These are phyloP conservation scores for Fusarium buxicola DNA, from an alignment of 2,329 filamentous ascomycete species.

Conservation along the genomic window DNA sequence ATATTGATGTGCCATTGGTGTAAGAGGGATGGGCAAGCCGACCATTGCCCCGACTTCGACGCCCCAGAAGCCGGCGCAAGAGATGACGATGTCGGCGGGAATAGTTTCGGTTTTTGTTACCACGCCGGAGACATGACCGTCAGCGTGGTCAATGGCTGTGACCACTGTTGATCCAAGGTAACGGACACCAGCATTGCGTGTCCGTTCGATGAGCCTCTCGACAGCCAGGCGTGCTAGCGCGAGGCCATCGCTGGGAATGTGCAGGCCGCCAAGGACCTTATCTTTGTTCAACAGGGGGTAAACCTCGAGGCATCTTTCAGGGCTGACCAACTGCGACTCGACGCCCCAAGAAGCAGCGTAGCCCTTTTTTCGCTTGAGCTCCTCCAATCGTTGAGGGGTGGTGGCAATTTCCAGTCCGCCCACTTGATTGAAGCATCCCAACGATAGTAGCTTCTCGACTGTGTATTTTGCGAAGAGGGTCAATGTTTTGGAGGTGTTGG, in stretches of 20 bases:
- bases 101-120: slow-evolving; percentile 60
- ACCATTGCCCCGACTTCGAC: slow-evolving; percentile 73
- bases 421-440: slow-evolving; percentile 72
- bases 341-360: slow-evolving; percentile 72
- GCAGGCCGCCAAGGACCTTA: slow-evolving; percentile 67
- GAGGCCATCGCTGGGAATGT: slow-evolving; percentile 71
- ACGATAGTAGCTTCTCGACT: slow-evolving; percentile 67
- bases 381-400: slow-evolving; percentile 67
- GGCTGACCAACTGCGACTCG: slow-evolving; percentile 62
- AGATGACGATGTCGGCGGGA: slow-evolving; percentile 70
- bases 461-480: slow-evolving; percentile 70
- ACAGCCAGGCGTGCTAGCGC: slow-evolving; percentile 71
- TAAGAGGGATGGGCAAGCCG: slow-evolving; percentile 66
- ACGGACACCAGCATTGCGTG: slow-evolving; percentile 66
- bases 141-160: slow-evolving; percentile 63
- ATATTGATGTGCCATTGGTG: slow-evolving; percentile 73
- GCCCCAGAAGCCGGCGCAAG: slow-evolving; percentile 74
- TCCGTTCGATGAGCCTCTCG: slow-evolving; percentile 69
- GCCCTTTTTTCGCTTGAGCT: slow-evolving; percentile 72
- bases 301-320: slow-evolving; percentile 63
- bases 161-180: slow-evolving; percentile 69
- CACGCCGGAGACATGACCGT: slow-evolving; percentile 67
- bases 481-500: slow-evolving; percentile 68
- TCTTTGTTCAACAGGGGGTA: slow-evolving; percentile 67
- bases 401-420: slow-evolving; percentile 73